Base-by-base conservation (phyloP, 345 rosid species). In the Euclidium syriacum region DNA sequence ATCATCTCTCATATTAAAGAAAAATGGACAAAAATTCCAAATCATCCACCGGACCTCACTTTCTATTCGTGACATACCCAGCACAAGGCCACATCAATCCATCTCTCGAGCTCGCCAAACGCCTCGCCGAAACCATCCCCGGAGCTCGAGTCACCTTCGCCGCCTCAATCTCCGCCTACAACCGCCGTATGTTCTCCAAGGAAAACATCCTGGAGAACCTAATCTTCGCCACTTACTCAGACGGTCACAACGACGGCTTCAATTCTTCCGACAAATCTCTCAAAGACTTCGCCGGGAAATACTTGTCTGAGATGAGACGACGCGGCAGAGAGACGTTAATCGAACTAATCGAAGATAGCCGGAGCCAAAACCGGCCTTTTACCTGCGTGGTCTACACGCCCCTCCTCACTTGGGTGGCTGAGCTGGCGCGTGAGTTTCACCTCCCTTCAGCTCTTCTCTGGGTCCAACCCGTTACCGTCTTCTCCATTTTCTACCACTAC, bases 11-110 rank as follows among this genome's bases (percentile, higher is more conserved):
- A 65, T 9, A 0, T 12, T 35, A 29, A 12, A 41, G 2, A 1
- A 29, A 43, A 46, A 61, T 61, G 66, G 43, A 23, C 15, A 52
- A 24, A 24, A 25, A 39, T 30, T 38, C 51, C 1, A 58, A 39
- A 17, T 32, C 34, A 11, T 7, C 16, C 36, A 19, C 47, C 5
- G 25, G 36, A 10, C 81, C 81, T 8, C 84, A 79, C 61, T 51
- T 85, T 59, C 71, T 85, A n/a, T 67, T 87, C 1, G 69, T 87
- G 2, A 67, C 84, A 3, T 79, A 25, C 29, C 83, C 91, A 2
- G 76, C 74, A 0, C 91, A 81, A 52, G 95, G 95, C 49, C 95
- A 85, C 73, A 62, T 87, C 32, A 87, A 83, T 62, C 95, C 91
- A 5, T 9, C 72, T 40, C 79, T 82, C 62, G 78, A 79, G 32